A percentile compares a stretch with the other conserved stretches of the same genome.
Evolutionary conservation across 2,329 filamentous ascomycete species (phyloP).

Genomic region (Verticillium dahliae): DNA sequence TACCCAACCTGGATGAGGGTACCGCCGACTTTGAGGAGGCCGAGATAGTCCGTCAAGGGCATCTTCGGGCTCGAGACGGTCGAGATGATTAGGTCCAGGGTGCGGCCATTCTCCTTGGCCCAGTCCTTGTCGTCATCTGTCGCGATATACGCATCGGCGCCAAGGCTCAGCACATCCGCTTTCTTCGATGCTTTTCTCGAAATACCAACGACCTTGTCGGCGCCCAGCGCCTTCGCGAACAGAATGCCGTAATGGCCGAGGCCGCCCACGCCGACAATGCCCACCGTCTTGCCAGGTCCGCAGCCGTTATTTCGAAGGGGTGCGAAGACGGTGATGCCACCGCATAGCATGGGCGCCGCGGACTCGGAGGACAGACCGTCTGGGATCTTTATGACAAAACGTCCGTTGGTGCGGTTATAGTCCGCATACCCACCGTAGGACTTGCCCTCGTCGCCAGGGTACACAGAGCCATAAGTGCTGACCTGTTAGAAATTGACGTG

Average conservation of each 20-base stretch:
- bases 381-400: conserved; percentile 45
- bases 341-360: conserved; percentile 62
- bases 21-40: conserved; percentile 27
- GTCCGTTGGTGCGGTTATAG: conserved; percentile 25
- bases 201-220: conserved; percentile 53
- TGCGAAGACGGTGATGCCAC: conserved; percentile 60
- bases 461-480: conserved; percentile 53
- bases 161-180: conserved; percentile 48
- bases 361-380: conserved; percentile 29
- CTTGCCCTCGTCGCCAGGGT: conserved; percentile 56
- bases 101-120: conserved; percentile 41
- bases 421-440: conserved; percentile 46
- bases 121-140: conserved; percentile 45
- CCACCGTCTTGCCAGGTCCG: conserved; percentile 61
- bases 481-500: background rate
- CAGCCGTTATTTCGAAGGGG: conserved; percentile 56
- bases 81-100: conserved; percentile 52
- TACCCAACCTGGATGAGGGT: conserved; percentile 17
- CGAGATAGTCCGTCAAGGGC: conserved; percentile 54
- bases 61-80: conserved; percentile 38
- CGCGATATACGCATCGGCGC: conserved; percentile 43
- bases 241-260: conserved; percentile 63
- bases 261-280: conserved; percentile 61
- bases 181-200: conserved; percentile 47
- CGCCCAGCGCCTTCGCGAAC: conserved; percentile 61